phyloP scores from a whole-genome alignment of 2,329 filamentous ascomycete genomes.

The Trichoderma lentiforme region DNA sequence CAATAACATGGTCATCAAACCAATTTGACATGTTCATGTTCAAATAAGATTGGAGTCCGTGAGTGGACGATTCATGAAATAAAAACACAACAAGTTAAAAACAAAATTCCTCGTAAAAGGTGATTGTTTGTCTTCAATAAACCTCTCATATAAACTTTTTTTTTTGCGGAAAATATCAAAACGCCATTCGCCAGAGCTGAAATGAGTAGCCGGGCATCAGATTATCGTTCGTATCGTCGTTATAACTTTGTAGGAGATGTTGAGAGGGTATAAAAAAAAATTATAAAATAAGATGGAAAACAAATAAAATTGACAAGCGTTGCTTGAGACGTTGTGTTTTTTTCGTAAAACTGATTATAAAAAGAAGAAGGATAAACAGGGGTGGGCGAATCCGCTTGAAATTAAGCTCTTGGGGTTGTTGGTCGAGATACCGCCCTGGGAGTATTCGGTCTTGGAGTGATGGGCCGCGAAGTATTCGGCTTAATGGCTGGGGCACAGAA shows the following conservation, averaged over 20 bases:
- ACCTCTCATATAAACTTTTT: neutral
- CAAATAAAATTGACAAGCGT: neutral
- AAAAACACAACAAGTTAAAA: neutral
- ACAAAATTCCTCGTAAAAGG: neutral
- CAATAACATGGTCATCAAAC: neutral
- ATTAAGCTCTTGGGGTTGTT: constrained; percentile 8
- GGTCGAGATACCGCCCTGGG: neutral
- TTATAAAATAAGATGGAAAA: neutral
- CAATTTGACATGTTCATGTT: neutral
- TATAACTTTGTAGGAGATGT: neutral
- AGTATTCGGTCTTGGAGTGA: constrained; percentile 1
- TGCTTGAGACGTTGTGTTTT: neutral
- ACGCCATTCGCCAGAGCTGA: neutral
- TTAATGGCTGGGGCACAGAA: constrained; percentile 31
- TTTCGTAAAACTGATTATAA: neutral
- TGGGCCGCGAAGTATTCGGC: constrained; percentile 8
- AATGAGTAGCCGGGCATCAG: neutral
- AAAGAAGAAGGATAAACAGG: neutral
- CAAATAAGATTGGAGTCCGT: neutral
- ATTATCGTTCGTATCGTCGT: neutral
- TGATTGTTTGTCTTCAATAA: neutral
- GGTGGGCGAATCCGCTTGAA: neutral
- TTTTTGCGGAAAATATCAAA: neutral
- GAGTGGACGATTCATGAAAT: neutral
- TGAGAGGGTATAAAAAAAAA: neutral